Base-by-base conservation (phyloP, 192 early-diverging fungal genomes). In the Backusella sp. region DNA sequence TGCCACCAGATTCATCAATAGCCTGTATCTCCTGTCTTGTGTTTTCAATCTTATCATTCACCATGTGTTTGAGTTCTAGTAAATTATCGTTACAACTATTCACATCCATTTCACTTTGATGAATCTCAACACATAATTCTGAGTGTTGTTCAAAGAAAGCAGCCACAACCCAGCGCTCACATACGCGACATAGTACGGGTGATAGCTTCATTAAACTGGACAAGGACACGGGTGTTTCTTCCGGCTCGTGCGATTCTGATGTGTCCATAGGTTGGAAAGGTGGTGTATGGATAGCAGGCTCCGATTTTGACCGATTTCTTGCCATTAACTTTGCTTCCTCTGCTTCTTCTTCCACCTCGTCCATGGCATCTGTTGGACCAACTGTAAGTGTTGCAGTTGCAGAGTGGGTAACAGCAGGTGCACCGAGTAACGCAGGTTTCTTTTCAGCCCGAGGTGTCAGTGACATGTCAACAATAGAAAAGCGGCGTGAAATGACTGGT, bases 21-120 rank as follows among this genome's bases (percentile, higher is more conserved):
- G 7, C 3, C 26, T 53, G 46, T 19, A 49, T 46, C 30, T 77
- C 76, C 23, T 67, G 28, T 23, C 23, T 19, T 28, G 65, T 42
- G 6, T 35, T 49, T 26, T 75, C 77, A 32, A 68, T 36, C 30
- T 81, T 35, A 9, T 76, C 80, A 67, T 80, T 76, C 41, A 88
- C 74, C 37, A 89, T 86, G 0, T 78, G 49, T 62, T 87, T 88
- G 9, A 88, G 76, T 34, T 92, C 91, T 30, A 86, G 82, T n/a
- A 95, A 78, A 39, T 87, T 85, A 42, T 96, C 94, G 77, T 95
- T 93, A 28, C 88, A 86, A 23, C 93, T 80, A 35, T 83, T 82
- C 9, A 95, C 81, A 68, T 94, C 93, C 88, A 90, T 94, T 78
- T 95, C 93, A 19, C 83, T 84, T 56, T 91, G 89, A 84, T 96